Conservation (phyloP, 352 stramenopile species). For the Phytophthora kernoviae region DNA sequence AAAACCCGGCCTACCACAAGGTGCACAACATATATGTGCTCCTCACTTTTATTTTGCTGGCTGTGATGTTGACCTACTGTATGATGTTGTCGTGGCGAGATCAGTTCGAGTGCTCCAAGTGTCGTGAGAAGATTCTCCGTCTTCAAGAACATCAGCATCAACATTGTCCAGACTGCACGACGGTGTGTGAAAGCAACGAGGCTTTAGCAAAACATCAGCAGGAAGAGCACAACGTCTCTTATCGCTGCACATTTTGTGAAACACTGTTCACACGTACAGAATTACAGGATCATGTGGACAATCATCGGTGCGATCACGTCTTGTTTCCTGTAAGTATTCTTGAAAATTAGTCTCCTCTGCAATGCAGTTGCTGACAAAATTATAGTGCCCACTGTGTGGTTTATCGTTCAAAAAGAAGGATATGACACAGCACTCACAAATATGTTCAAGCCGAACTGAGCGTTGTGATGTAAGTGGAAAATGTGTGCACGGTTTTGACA, state of each 20-base stretch:
- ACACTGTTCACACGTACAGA: constrained; percentile 29
- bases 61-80: background rate
- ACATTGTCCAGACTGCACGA: constrained; percentile 43
- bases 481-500: background rate
- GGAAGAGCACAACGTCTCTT: constrained; percentile 20
- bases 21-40: constrained; percentile 15
- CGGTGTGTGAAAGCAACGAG: constrained; percentile 23
- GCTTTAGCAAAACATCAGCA: constrained; percentile 21
- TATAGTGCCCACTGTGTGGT: constrained; percentile 50
- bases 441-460: constrained; percentile 62
- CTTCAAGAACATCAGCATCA: constrained; percentile 35
- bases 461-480: constrained; percentile 48
- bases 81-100: constrained; percentile 1
- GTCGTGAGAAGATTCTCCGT: constrained; percentile 37
- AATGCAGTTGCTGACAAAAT: background rate
- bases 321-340: constrained; percentile 31
- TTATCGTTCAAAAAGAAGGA: constrained; percentile 60
- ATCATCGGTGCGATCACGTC: constrained; percentile 25
- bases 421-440: constrained; percentile 28
- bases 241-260: constrained; percentile 38
- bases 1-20: constrained; percentile 60
- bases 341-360: background rate
- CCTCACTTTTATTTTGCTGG: background rate
- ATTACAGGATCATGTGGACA: constrained; percentile 25
- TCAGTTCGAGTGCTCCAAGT: constrained; percentile 50